These are phyloP conservation scores for Hypsizygus marmoreus DNA, from an alignment of 768 basidiomycete genomes.

Conservation along the genomic window DNA sequence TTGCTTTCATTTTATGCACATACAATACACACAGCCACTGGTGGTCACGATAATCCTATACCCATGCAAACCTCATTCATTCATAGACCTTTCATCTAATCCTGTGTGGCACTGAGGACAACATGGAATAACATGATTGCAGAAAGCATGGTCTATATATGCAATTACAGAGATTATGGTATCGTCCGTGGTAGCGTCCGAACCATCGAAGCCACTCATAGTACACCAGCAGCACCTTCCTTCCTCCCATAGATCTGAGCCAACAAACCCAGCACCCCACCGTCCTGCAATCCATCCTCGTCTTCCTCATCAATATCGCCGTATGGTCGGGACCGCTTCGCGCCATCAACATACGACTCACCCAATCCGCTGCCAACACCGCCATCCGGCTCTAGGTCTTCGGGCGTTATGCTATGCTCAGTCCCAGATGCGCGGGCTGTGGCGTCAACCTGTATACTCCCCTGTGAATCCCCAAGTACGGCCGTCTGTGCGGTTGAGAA, in stretches of 20 bases:
- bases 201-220: conserved; percentile 25
- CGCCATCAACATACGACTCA: conserved; percentile 77
- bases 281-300: conserved; percentile 72
- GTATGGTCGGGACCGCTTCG: conserved; percentile 40
- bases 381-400: conserved; percentile 52
- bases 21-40: neutral
- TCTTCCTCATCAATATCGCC: conserved; percentile 57
- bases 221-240: conserved; percentile 51
- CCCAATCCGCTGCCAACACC: conserved; percentile 65
- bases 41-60: neutral
- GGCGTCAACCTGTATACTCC: conserved; percentile 38
- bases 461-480: conserved; percentile 76
- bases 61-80: neutral
- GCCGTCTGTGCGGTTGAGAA: conserved; percentile 66
- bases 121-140: neutral
- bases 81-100: neutral
- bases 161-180: conserved; percentile 14
- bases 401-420: conserved; percentile 35
- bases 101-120: neutral
- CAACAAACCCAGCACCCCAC: conserved; percentile 81
- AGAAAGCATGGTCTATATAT: neutral
- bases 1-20: neutral
- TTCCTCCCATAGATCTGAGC: conserved; percentile 82
- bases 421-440: conserved; percentile 5
- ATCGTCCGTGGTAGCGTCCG: conserved; percentile 2